A percentile compares a stretch with the other conserved stretches of the same genome.
Conservation (phyloP, 768 basidiomycete species). For the Mycena rosella region DNA sequence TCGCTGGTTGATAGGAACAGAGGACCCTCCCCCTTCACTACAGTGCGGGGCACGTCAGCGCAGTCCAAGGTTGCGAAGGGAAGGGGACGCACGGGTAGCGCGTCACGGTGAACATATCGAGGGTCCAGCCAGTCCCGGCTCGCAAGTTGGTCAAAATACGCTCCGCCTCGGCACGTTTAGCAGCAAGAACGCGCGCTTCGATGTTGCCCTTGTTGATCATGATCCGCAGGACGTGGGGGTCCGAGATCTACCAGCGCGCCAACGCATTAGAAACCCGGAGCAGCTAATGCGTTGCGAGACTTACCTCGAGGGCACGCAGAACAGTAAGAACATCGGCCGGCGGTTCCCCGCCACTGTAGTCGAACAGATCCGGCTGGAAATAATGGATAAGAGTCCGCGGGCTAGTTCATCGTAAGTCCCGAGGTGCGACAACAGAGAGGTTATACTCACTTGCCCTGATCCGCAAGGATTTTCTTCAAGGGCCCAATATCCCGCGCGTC, state of each 20-base stretch:
- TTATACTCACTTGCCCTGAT: conserved; percentile 71
- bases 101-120: conserved; percentile 71
- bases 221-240: conserved; percentile 82
- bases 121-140: conserved; percentile 74
- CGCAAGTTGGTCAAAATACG: conserved; percentile 56
- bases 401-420: conserved; percentile 48
- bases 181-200: conserved; percentile 78
- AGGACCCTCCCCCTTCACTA: conserved; percentile 37
- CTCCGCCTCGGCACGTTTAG: conserved; percentile 75
- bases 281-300: conserved; percentile 41
- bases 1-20: conserved; percentile 17
- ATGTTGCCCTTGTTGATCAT: conserved; percentile 82
- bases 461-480: conserved; percentile 69
- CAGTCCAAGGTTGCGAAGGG: background rate
- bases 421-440: background rate
- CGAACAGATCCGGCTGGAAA: conserved; percentile 82
- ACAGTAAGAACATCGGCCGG: conserved; percentile 74
- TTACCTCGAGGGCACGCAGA: conserved; percentile 84
- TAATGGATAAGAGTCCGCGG: conserved; percentile 67
- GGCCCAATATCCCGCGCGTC: conserved; percentile 70
- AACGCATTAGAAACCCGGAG: conserved; percentile 15
- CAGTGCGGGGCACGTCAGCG: background rate
- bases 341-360: conserved; percentile 82
- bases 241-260: conserved; percentile 67
- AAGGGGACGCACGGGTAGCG: conserved; percentile 71